These are phyloP conservation scores for Daldinia sp. DNA, from an alignment of 2,329 filamentous ascomycete species.

Conservation along the genomic window DNA sequence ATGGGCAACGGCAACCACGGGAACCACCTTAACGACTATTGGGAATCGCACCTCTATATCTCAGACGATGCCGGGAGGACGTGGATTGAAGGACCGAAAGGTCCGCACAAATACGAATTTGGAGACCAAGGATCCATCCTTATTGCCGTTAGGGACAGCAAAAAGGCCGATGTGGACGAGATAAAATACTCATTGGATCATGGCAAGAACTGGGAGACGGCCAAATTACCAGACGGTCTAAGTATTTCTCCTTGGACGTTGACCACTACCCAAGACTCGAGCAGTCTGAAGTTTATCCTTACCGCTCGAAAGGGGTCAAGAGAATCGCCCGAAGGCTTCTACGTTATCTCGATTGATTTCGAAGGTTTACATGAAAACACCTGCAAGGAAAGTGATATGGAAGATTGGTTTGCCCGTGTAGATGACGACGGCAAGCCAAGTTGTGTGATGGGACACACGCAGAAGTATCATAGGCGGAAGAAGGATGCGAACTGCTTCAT, in stretches of 20 bases:
- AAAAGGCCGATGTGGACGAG: constrained; percentile 65
- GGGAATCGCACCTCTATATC: constrained; percentile 81
- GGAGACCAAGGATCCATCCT: constrained; percentile 92
- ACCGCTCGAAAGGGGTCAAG: constrained; percentile 67
- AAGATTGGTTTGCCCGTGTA: constrained; percentile 85
- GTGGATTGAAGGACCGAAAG: constrained; percentile 78
- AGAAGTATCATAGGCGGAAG: constrained; percentile 86
- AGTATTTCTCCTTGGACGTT: constrained; percentile 77
- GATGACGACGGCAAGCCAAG: constrained; percentile 82
- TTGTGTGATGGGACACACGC: constrained; percentile 96
- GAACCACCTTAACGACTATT: constrained; percentile 72
- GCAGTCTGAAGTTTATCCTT: constrained; percentile 88
- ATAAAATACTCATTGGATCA: constrained; percentile 86
- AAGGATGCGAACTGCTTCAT: constrained; percentile 89
- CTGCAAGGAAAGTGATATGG: constrained; percentile 81
- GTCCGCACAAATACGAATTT: constrained; percentile 95
- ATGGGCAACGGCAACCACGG: constrained; percentile 96
- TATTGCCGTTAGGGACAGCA: constrained; percentile 80
- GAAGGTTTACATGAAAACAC: constrained; percentile 79
- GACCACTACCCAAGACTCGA: constrained; percentile 91
- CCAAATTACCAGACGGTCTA: constrained; percentile 70
- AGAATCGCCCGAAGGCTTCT: constrained; percentile 58
- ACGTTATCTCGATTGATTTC: constrained; percentile 84
- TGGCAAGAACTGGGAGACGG: constrained; percentile 80
- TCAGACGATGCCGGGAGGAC: constrained; percentile 90